Conservation (phyloP, 1,139 yeast species). For the Scheffersomyces lignicola region DNA sequence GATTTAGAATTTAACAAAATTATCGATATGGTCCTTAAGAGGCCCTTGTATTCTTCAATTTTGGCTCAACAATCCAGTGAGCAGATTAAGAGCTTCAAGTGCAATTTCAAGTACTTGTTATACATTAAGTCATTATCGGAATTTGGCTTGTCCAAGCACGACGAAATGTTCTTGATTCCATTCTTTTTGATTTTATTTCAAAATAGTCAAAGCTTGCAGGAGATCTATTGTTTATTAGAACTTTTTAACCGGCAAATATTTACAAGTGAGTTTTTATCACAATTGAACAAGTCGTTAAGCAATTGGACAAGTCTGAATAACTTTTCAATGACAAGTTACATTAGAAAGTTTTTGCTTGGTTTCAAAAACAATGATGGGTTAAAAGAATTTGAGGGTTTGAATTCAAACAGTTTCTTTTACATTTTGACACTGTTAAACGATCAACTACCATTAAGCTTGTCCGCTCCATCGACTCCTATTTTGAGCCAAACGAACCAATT, state of each 20-base stretch:
- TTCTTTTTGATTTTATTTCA: constrained; percentile 33
- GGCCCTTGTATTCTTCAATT: constrained; percentile 34
- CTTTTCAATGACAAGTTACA: constrained; percentile 20
- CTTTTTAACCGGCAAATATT: constrained; percentile 35
- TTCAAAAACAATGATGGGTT: constrained; percentile 13
- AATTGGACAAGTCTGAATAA: constrained; percentile 26
- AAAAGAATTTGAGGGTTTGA: constrained; percentile 36
- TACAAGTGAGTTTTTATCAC: constrained; percentile 24
- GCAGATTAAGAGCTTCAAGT: constrained; percentile 19
- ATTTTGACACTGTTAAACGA: constrained; percentile 41
- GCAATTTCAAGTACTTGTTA: constrained; percentile 30
- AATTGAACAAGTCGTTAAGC: constrained; percentile 26
- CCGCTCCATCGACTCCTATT: constrained; percentile 48
- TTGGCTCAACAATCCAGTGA: constrained; percentile 18
- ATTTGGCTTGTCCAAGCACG: constrained; percentile 39
- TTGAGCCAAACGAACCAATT: constrained; percentile 17
- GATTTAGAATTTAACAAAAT: constrained; percentile 34
- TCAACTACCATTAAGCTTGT: constrained; percentile 42
- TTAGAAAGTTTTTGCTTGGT: constrained; percentile 17
- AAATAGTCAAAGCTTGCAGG: constrained; percentile 19
- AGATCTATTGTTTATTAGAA: constrained; percentile 34
- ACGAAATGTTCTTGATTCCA: constrained; percentile 44
- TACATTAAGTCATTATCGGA: constrained; percentile 41
- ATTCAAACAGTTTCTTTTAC: constrained; percentile 32
- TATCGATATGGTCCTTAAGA: constrained; percentile 22